Evolutionary conservation across 176 grass and related monocot species (phyloP).

Genomic region (Aechmea fasciata): DNA sequence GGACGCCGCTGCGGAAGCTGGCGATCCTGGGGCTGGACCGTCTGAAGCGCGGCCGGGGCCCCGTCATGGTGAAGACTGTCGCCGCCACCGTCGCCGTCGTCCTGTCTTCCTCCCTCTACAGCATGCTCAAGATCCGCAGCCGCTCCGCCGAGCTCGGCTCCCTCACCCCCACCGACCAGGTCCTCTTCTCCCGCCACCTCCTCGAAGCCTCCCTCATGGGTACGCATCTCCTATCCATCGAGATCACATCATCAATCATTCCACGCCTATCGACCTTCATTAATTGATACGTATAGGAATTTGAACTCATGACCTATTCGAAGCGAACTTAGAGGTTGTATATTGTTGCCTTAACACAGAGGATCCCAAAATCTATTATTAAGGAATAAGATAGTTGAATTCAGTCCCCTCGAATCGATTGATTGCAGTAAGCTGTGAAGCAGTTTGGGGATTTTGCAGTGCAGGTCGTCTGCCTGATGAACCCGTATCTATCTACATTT

Average conservation of each 20-base stretch:
- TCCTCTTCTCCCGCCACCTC: slow-evolving; percentile 49
- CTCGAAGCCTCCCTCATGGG: slow-evolving; percentile 66
- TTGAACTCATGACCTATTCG: too few species aligned
- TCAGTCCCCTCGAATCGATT: neutral
- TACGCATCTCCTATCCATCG: neutral
- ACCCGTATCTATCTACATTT: too few species aligned
- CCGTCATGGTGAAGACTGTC: slow-evolving; percentile 42
- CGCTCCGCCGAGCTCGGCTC: slow-evolving; percentile 27
- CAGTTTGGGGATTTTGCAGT: too few species aligned
- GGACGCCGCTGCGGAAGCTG: slow-evolving; percentile 34
- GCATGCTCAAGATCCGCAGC: slow-evolving; percentile 47
- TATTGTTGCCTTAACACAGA: neutral
- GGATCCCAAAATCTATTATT: neutral
- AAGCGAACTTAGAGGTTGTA: too few species aligned
- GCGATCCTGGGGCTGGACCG: slow-evolving; percentile 36
- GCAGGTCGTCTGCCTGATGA: too few species aligned
- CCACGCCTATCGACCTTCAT: too few species aligned
- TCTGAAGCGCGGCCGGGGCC: slow-evolving; percentile 46
- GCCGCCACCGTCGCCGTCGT: slow-evolving; percentile 45
- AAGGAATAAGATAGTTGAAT: neutral
- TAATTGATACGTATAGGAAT: too few species aligned
- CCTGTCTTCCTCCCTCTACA: slow-evolving; percentile 38
- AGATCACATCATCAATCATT: neutral
- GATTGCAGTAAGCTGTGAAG: neutral
- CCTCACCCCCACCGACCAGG: slow-evolving; percentile 52